Conservation (phyloP, 2,329 filamentous ascomycete species). For the Colletotrichum truncatum region DNA sequence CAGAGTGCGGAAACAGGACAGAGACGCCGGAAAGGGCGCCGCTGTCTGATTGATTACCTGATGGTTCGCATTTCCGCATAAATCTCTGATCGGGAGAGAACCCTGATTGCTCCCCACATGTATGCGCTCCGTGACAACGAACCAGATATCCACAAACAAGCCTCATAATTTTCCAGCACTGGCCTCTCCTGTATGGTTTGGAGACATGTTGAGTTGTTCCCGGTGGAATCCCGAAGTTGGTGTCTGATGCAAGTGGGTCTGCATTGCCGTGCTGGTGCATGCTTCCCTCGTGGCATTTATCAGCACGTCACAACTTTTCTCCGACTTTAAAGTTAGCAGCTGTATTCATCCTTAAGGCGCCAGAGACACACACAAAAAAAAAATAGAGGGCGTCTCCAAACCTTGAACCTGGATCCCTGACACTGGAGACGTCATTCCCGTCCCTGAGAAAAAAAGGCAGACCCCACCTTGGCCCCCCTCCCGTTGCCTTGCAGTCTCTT, state of each 20-base stretch:
- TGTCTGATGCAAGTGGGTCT: background rate
- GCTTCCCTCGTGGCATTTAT: slow-evolving; percentile 24
- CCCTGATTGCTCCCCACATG: background rate
- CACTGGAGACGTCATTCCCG: slow-evolving; percentile 4
- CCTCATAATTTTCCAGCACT: background rate
- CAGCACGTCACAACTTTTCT: slow-evolving; percentile 23
- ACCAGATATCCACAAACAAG: background rate
- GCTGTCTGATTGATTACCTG: background rate
- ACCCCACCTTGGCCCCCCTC: slow-evolving; percentile 20
- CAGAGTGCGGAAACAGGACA: background rate
- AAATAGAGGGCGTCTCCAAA: too few species aligned
- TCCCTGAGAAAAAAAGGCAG: background rate
- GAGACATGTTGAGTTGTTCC: background rate
- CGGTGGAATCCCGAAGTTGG: slow-evolving; percentile 10
- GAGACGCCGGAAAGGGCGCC: background rate
- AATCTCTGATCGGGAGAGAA: background rate
- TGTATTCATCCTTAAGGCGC: background rate
- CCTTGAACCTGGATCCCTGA: background rate
- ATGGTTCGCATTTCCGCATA: background rate
- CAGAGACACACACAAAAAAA: too few species aligned
- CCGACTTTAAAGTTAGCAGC: slow-evolving; percentile 10
- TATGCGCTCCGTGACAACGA: background rate
- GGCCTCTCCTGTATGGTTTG: background rate
- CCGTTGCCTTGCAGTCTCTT: slow-evolving; percentile 19
- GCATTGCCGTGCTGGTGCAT: background rate